Evolutionary conservation across 345 rosid species (phyloP).

Genomic region (Brassica cretica): DNA sequence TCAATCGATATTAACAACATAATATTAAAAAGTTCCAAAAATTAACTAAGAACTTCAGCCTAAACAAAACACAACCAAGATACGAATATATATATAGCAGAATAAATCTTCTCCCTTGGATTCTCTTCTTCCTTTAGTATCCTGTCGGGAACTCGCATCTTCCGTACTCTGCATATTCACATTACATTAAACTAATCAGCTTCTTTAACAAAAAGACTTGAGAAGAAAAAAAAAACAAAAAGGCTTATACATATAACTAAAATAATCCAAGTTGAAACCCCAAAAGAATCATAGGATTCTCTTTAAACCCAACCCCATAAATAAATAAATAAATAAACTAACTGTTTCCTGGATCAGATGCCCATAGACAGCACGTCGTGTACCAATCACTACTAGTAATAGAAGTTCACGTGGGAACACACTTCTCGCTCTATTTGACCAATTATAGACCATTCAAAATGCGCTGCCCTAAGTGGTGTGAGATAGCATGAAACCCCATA

Average conservation of each 20-base stretch:
- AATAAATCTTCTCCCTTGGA: conserved; percentile 18
- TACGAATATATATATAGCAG: conserved; percentile 14
- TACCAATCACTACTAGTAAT: background rate
- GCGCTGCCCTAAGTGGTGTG: conserved; percentile 24
- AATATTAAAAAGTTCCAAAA: conserved; percentile 26
- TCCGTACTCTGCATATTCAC: conserved; percentile 57
- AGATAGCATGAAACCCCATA: background rate
- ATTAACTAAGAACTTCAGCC: conserved; percentile 18
- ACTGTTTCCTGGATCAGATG: background rate
- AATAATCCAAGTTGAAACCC: background rate
- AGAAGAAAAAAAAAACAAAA: background rate
- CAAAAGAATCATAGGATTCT: conserved; percentile 30
- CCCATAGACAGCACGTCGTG: background rate
- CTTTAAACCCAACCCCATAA: background rate
- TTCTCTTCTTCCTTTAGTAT: conserved; percentile 40
- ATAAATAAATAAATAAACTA: background rate
- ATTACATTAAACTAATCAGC: conserved; percentile 22
- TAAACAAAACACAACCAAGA: conserved; percentile 22
- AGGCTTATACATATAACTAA: background rate
- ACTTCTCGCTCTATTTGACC: conserved; percentile 1
- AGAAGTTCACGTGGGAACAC: conserved; percentile 36
- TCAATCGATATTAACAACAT: conserved; percentile 27
- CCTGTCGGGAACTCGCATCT: conserved; percentile 66
- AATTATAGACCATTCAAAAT: background rate
- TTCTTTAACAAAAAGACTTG: background rate